Conservation (phyloP, 1,139 yeast genomes). For the Debaryomyces sp. region DNA sequence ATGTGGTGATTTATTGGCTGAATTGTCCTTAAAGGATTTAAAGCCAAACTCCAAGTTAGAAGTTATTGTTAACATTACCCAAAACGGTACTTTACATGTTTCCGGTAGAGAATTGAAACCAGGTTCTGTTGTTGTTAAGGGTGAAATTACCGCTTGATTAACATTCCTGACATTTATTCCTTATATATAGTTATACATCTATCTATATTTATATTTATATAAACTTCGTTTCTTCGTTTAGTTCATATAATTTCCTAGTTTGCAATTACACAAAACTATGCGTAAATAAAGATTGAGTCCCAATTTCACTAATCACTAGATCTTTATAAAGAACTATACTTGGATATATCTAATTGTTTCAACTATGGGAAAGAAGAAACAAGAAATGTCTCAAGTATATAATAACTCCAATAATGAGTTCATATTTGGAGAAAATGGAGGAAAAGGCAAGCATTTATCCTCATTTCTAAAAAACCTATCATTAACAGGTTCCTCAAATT, state of each 20-base stretch:
- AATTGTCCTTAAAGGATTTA: conserved; percentile 74
- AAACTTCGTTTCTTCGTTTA: conserved; percentile 2
- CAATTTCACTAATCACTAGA: neutral
- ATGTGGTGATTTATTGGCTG: conserved; percentile 77
- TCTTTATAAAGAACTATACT: neutral
- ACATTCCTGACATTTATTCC: neutral
- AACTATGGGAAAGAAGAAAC: conserved; percentile 47
- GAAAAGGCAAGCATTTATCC: conserved; percentile 63
- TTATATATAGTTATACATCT: conserved; percentile 2
- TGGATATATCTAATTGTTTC: neutral
- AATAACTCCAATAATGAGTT: conserved; percentile 54
- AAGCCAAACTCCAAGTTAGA: conserved; percentile 72
- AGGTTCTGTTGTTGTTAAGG: conserved; percentile 58
- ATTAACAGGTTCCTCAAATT: conserved; percentile 21
- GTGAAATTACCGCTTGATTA: conserved; percentile 35
- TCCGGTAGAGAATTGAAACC: conserved; percentile 81
- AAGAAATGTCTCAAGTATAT: conserved; percentile 65
- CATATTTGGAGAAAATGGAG: conserved; percentile 69
- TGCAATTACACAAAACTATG: conserved; percentile 5
- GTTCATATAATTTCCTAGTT: neutral
- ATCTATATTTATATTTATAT: conserved; percentile 3
- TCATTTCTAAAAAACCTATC: conserved; percentile 59
- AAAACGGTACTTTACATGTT: conserved; percentile 79
- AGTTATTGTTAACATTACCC: conserved; percentile 80
- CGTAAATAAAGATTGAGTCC: neutral